Percentiles rank a stretch among this genome's conserved stretches.
Conservation (phyloP, 441 rosid species). For the Cnidoscolus chayamansa region DNA sequence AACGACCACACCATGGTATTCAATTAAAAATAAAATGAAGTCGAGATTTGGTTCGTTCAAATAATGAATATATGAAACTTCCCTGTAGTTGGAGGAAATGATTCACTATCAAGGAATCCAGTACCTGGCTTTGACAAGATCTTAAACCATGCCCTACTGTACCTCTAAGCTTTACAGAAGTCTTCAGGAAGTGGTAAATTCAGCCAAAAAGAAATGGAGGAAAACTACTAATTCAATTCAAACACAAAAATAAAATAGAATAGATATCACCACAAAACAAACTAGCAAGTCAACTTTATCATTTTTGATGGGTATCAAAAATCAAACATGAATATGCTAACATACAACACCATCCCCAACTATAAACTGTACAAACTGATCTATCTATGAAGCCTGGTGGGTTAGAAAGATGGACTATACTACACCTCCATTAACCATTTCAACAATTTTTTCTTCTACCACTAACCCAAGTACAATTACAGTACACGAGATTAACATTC, state of each 20-base stretch:
- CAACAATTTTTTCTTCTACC: slow-evolving; percentile 23
- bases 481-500: slow-evolving; percentile 19
- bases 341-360: slow-evolving; percentile 29
- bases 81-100: too few species aligned
- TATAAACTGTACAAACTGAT: slow-evolving; percentile 35
- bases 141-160: too few species aligned
- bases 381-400: slow-evolving; percentile 27
- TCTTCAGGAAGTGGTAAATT: too few species aligned
- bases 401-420: slow-evolving; percentile 29
- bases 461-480: slow-evolving; percentile 22
- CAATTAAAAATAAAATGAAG: too few species aligned
- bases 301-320: slow-evolving; percentile 22
- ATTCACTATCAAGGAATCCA: too few species aligned
- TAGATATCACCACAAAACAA: neutral
- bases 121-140: too few species aligned
- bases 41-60: too few species aligned
- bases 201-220: too few species aligned
- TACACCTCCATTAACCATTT: slow-evolving; percentile 18
- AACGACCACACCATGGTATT: too few species aligned
- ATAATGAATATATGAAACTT: too few species aligned
- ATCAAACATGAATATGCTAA: slow-evolving; percentile 22
- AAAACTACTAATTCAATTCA: too few species aligned
- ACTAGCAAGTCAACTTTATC: slow-evolving; percentile 3
- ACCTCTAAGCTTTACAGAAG: too few species aligned
- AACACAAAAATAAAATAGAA: neutral